These are phyloP conservation scores for Boletus barrowsii DNA, from an alignment of 768 basidiomycete species.

Conservation along the genomic window DNA sequence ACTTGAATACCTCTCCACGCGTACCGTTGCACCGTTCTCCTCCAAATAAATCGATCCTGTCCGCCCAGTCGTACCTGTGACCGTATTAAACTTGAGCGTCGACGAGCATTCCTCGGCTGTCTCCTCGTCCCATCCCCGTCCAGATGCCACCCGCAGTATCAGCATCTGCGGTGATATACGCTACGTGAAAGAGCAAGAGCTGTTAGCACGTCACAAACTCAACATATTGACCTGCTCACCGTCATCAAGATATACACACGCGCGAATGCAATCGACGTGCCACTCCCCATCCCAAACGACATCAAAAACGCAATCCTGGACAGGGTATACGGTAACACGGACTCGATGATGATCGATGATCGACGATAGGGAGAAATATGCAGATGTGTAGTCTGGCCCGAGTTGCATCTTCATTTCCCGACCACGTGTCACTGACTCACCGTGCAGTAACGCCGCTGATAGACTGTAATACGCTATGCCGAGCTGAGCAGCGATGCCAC, in stretches of 20 bases:
- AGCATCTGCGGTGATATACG: constrained; percentile 26
- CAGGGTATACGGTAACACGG: constrained; percentile 25
- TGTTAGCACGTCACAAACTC: background rate
- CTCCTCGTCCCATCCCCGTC: constrained; percentile 13
- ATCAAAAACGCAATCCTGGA: constrained; percentile 23
- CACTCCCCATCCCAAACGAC: constrained; percentile 17
- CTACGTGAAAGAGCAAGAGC: constrained; percentile 1
- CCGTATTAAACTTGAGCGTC: constrained; percentile 11
- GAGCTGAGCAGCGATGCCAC: constrained; percentile 10
- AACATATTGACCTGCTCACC: constrained; percentile 8
- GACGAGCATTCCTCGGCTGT: constrained; percentile 1
- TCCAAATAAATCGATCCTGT: background rate
- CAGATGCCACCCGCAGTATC: constrained; percentile 23
- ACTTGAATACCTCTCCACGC: too few relatives aligned
- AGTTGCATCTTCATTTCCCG: constrained; percentile 10
- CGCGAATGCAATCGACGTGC: constrained; percentile 11
- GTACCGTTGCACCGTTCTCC: too few relatives aligned
- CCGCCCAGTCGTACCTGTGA: background rate
- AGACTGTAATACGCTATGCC: constrained; percentile 19
- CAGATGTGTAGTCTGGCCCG: constrained; percentile 15
- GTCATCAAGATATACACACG: constrained; percentile 23
- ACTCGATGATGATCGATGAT: constrained; percentile 26
- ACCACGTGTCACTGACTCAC: constrained; percentile 11
- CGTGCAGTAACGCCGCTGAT: constrained; percentile 18
- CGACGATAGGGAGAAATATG: constrained; percentile 17